Conservation (phyloP, 306 rosid genomes). For the Hippophae tibetana region DNA sequence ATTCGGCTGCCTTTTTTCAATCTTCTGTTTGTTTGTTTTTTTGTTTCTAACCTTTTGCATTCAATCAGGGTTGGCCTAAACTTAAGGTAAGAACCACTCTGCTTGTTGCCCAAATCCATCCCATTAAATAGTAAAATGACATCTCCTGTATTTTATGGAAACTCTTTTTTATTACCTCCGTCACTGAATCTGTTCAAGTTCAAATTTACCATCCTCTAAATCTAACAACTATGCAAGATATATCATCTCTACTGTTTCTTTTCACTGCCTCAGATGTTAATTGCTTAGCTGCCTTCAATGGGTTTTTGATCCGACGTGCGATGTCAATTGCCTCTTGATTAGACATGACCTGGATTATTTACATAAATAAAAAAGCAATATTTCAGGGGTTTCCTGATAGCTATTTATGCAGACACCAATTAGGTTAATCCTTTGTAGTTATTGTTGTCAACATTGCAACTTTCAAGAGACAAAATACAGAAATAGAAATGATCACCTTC, state of each 20-base stretch:
- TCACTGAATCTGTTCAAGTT: neutral
- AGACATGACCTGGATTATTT: slow-evolving; percentile 57
- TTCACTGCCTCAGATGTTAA: slow-evolving; percentile 65
- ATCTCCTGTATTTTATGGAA: slow-evolving; percentile 34
- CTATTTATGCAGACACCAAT: slow-evolving; percentile 6
- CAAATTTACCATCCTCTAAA: slow-evolving; percentile 34
- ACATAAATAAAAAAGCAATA: slow-evolving; percentile 9
- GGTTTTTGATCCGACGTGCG: slow-evolving; percentile 57
- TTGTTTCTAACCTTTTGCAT: slow-evolving; percentile 1
- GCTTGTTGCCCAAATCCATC: slow-evolving; percentile 16
- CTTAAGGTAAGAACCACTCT: slow-evolving; percentile 19
- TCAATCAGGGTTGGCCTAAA: slow-evolving; percentile 7
- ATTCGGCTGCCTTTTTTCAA: neutral
- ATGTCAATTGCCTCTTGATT: slow-evolving; percentile 90
- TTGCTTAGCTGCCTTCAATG: slow-evolving; percentile 73
- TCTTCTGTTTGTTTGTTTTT: neutral
- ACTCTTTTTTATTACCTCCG: slow-evolving; percentile 20
- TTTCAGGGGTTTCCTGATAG: neutral
- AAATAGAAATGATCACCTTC: slow-evolving; percentile 48
- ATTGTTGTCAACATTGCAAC: neutral
- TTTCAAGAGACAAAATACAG: neutral
- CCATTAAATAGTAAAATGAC: slow-evolving; percentile 19
- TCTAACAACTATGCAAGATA: slow-evolving; percentile 78
- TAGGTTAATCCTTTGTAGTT: slow-evolving; percentile 2
- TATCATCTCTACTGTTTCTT: slow-evolving; percentile 85